These are phyloP conservation scores for Scutellaria minor DNA, from an alignment of 257 asterid species.

Conservation along the genomic window DNA sequence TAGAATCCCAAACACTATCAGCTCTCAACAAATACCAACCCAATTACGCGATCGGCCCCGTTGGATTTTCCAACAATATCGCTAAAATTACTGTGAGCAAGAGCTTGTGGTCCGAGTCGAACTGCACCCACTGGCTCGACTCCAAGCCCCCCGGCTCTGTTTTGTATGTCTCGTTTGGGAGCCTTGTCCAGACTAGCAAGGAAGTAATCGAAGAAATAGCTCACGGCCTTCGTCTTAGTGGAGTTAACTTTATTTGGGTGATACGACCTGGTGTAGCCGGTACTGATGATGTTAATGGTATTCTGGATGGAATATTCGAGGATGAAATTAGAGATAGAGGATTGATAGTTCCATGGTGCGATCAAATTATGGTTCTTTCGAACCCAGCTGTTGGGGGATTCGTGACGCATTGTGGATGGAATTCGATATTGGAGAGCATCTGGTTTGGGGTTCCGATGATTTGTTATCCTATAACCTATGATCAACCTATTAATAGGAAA, in stretches of 20 bases:
- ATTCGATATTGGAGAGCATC: slow-evolving; percentile 31
- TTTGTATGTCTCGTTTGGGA: slow-evolving; percentile 31
- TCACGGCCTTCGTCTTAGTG: slow-evolving; percentile 14
- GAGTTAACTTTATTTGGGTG: slow-evolving; percentile 24
- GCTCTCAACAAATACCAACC: slow-evolving; percentile 40
- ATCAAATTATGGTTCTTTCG: slow-evolving; percentile 12
- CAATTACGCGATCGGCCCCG: slow-evolving; percentile 59
- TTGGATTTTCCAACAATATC: slow-evolving; percentile 37
- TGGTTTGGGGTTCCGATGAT: slow-evolving; percentile 31
- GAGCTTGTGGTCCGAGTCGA: slow-evolving; percentile 16
- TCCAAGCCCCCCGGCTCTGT: slow-evolving; percentile 32
- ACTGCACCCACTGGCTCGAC: slow-evolving; percentile 22
- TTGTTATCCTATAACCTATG: slow-evolving; percentile 3
- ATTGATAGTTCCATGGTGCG: slow-evolving; percentile 21
- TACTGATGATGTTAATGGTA: background rate
- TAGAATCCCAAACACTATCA: slow-evolving; percentile 50
- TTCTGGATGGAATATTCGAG: background rate
- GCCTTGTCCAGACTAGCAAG: background rate
- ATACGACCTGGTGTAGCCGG: slow-evolving; percentile 16
- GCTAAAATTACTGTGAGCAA: slow-evolving; percentile 24
- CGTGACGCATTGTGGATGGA: slow-evolving; percentile 35
- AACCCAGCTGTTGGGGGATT: slow-evolving; percentile 27
- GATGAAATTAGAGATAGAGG: slow-evolving; percentile 24
- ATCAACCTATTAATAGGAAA: slow-evolving; percentile 21
- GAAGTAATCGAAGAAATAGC: slow-evolving; percentile 22